A percentile compares a stretch with the other conserved stretches of the same genome.
Evolutionary conservation across 108 stramenopile genomes (phyloP).

Genomic region (Skeletonema potamos): DNA sequence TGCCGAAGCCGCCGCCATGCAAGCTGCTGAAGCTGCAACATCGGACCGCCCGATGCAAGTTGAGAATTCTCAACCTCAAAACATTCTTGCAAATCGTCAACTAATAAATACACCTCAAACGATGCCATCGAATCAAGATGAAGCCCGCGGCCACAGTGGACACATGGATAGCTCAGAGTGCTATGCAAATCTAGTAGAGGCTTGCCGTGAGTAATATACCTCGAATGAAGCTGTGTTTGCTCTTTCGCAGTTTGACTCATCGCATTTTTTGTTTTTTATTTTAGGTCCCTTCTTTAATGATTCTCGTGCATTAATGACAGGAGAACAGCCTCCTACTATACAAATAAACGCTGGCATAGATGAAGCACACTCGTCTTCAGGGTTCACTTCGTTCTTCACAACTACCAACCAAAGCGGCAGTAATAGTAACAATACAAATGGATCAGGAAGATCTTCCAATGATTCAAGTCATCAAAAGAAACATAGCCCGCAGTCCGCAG

Average conservation of each 20-base stretch:
- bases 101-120: background rate
- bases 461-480: constrained; percentile 1
- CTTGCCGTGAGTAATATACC: constrained; percentile 8
- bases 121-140: background rate
- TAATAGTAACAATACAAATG: constrained; percentile 14
- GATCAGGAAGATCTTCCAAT: constrained; percentile 6
- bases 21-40: background rate
- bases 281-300: constrained; percentile 27
- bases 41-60: background rate
- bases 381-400: constrained; percentile 55
- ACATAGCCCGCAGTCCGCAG: constrained; percentile 1
- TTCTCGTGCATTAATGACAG: constrained; percentile 6
- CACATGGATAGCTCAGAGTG: constrained; percentile 6
- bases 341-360: constrained; percentile 4
- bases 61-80: background rate
- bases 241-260: background rate
- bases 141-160: background rate
- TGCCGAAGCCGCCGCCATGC: background rate
- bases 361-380: constrained; percentile 40
- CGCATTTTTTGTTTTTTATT: background rate
- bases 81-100: background rate
- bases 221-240: background rate
- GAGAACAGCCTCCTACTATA: background rate
- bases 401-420: constrained; percentile 41
- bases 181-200: constrained; percentile 33